A percentile compares a stretch with the other conserved stretches of the same genome.
Evolutionary conservation across 2,329 filamentous ascomycete species (phyloP).

Genomic region (Chaetomium strumarium): DNA sequence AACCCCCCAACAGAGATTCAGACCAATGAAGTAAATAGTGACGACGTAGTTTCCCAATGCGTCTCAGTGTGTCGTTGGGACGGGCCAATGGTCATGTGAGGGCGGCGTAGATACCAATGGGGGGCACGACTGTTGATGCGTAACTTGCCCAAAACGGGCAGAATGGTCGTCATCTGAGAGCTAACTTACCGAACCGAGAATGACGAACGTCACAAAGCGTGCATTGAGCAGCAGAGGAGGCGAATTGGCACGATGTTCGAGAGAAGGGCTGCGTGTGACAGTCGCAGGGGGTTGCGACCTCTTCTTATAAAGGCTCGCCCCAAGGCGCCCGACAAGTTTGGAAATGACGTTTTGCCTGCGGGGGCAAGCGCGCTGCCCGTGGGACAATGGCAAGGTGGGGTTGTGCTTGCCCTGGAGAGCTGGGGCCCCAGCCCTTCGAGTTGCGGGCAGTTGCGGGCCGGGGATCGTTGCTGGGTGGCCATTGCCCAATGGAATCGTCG

Average conservation of each 20-base stretch:
- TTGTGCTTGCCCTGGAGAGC: not conserved
- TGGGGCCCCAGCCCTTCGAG: constrained; percentile 3
- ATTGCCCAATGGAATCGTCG: constrained; percentile 19
- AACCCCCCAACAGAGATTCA: too few species aligned
- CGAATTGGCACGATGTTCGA: constrained; percentile 6
- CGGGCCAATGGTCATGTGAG: too few species aligned
- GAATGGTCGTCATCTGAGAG: not conserved
- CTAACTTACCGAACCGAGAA: constrained; percentile 30
- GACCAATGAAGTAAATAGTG: too few species aligned
- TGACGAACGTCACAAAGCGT: constrained; percentile 28
- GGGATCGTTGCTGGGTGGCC: constrained; percentile 23
- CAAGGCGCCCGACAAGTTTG: constrained; percentile 24
- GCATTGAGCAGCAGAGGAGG: constrained; percentile 15
- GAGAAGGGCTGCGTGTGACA: not conserved
- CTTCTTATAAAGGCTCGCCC: constrained; percentile 28
- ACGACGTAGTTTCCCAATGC: too few species aligned
- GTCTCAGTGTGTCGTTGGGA: too few species aligned
- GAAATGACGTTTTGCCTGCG: constrained; percentile 25
- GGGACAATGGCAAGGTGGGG: constrained; percentile 13
- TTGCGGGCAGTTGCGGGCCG: constrained; percentile 11
- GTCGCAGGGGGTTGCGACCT: constrained; percentile 16
- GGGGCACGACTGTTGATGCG: too few species aligned
- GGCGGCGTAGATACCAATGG: too few species aligned
- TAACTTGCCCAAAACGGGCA: too few species aligned
- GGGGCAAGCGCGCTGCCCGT: not conserved